These are phyloP conservation scores for Yamadazyma laniorum DNA, from an alignment of 805 yeast genomes.

Conservation along the genomic window DNA sequence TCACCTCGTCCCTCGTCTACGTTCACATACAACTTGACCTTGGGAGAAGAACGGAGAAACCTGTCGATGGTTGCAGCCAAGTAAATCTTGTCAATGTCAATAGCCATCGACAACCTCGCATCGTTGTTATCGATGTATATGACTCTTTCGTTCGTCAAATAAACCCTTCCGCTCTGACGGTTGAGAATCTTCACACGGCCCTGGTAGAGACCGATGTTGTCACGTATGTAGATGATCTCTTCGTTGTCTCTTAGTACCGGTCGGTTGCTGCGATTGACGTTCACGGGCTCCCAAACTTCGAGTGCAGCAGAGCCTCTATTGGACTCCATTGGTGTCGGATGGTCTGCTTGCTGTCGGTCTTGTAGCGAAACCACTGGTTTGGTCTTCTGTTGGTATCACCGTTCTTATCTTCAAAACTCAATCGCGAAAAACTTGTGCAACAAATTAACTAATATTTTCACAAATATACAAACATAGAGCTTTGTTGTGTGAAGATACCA, in stretches of 20 bases:
- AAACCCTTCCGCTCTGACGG: conserved; percentile 73
- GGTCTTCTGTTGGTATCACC: no score
- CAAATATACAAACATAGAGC: no score
- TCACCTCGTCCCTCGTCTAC: conserved; percentile 7
- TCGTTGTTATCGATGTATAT: conserved; percentile 63
- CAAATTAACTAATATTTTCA: no score
- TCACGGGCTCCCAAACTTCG: conserved; percentile 26
- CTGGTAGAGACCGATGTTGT: conserved; percentile 69
- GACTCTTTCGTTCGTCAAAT: conserved; percentile 70
- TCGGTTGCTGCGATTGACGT: conserved; percentile 38
- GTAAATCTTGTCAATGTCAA: conserved; percentile 44
- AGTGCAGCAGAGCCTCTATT: background rate
- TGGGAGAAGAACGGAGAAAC: conserved; percentile 76
- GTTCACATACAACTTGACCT: conserved; percentile 44
- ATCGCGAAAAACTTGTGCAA: no score
- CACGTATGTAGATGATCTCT: conserved; percentile 31
- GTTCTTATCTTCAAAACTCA: no score
- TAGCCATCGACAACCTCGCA: conserved; percentile 41
- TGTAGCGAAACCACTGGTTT: no score
- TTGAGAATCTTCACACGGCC: conserved; percentile 62
- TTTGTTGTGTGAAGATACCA: no score
- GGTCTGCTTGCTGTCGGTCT: no score
- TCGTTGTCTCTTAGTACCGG: conserved; percentile 37
- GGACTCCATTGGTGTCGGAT: no score
- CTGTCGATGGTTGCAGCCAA: conserved; percentile 45